Evolutionary conservation across 805 yeast species (phyloP), one percentile per base, ranked within the genome.

Genomic region (Barnettozyma sp.): DNA sequence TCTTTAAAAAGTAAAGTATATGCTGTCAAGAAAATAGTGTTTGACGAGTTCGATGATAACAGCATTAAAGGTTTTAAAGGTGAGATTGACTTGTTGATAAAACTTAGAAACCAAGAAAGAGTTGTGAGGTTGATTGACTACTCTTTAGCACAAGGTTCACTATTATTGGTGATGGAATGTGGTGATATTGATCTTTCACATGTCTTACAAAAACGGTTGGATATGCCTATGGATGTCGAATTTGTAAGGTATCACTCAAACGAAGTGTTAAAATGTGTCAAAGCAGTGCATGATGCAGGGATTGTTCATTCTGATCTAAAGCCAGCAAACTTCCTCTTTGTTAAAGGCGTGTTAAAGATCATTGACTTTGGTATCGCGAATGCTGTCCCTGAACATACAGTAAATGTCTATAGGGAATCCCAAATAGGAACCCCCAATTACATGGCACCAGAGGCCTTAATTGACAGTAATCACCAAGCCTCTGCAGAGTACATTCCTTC

Each of bases 301-400:
- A 78, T 88, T 40, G 94, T 88, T 21, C 94, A 83, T 53, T 78
- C 88, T 7, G 94, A 83, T 52, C 65, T 83, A 46, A 75, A 75
- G 48, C 82, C 82, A 10, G 81, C 80, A 0, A 79, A 79, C 48
- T 83, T 83, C 56, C 67, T 83, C 18, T 76, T 82, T 49, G 96
- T 90, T 6, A 75, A 75, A 50, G 97, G 97, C 0, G 67, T 75
- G 32, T 63, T 90, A 46, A 90, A 90, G 54, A 75, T 90, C 27
- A 90, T 90, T 42, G 98, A 90, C 60, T 92, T 90, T 68, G 98
- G 98, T 12, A 83, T 83, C 32, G 85, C 97, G n/a, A 83, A 88
- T 59, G 86, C 90, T 0, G 86, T 92, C 2, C 92, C 94, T 1
- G 96, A 88, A 35, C 84, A 86, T 52, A 90, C 97, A 0, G 78